Evolutionary conservation across 208 protist genomes (phyloP), one percentile per base, ranked within the genome.

Genomic region (Leishmania gerbilli): DNA sequence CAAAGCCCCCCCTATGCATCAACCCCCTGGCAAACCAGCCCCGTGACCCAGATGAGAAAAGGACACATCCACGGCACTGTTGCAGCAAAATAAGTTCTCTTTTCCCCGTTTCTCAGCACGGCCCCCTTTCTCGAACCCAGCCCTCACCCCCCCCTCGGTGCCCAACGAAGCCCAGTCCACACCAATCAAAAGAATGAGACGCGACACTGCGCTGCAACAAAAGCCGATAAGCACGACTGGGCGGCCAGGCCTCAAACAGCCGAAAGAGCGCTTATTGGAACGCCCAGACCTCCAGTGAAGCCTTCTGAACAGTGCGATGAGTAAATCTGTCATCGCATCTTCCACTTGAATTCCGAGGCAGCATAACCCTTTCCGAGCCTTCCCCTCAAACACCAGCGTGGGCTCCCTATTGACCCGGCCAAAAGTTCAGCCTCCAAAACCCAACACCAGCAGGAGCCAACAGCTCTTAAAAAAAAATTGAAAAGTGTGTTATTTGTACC

Each of bases 41-140:
- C 24, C 56, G 3, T 0, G 0, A 24, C 8, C 19, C 24, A 62
- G 17, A n/a, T 7, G 6, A 62, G 11, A 62, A n/a, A 31, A 62
- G 0, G 6, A 4, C 55, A 55, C 7, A 55, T 21, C 51, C 15
- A 55, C 0, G 15, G 0, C 1, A 55, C 2, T 0, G 0, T 5
- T 6, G 9, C 17, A 55, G 21, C 1, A 21, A 55, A 55, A 21
- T 51, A 13, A 55, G 51, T 55, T 55, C 51, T 5, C 9, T 4
- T 55, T 55, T 21, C 51, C 51, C 17, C 9, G 0, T 15, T 9
- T 6, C 51, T 55, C 51, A 21, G 4, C 15, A 55, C 51, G 3
- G 51, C 51, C 5, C 7, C 15, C 17, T 55, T 1, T 21, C 15
- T 21, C 15, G 5, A 55, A 6, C 5, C 3, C 15, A 21, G 17